Conservation (phyloP, 805 yeast species). For the Myxozyma melibiosi region DNA sequence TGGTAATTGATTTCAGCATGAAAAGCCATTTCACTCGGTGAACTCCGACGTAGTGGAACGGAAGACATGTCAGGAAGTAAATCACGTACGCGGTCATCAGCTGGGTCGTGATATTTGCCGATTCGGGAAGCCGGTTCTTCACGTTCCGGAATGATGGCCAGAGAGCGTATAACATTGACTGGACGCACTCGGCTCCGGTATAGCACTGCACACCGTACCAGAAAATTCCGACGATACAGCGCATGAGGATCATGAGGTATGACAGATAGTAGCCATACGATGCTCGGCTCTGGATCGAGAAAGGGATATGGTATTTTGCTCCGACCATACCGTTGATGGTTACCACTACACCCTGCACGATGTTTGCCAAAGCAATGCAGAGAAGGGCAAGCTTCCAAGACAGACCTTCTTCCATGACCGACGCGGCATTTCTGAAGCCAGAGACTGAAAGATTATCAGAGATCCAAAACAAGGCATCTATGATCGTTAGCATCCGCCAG, state of each 20-base stretch:
- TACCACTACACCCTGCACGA: conserved; percentile 48
- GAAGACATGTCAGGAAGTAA: conserved; percentile 79
- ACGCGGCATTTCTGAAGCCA: conserved; percentile 49
- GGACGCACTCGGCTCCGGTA: conserved; percentile 81
- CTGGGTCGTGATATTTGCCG: conserved; percentile 43
- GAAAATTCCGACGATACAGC: conserved; percentile 83
- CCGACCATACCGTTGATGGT: conserved; percentile 53
- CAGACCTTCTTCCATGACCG: conserved; percentile 50
- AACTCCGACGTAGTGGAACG: conserved; percentile 81
- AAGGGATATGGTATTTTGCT: conserved; percentile 54
- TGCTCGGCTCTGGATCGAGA: conserved; percentile 75
- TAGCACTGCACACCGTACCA: conserved; percentile 91
- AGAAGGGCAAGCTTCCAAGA: conserved; percentile 52
- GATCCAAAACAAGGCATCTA: conserved; percentile 39
- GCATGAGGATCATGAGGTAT: conserved; percentile 75
- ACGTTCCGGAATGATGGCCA: conserved; percentile 53
- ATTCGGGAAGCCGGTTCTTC: conserved; percentile 45
- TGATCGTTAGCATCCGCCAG: neutral
- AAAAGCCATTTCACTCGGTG: conserved; percentile 82
- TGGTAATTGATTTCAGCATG: conserved; percentile 74
- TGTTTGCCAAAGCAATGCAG: conserved; percentile 47
- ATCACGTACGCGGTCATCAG: conserved; percentile 75
- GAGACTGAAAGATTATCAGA: conserved; percentile 43
- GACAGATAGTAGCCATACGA: conserved; percentile 85
- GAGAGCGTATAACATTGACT: conserved; percentile 71